Evolutionary conservation across 768 basidiomycete genomes (phyloP).

Genomic region (Xerocomus potaroensis): DNA sequence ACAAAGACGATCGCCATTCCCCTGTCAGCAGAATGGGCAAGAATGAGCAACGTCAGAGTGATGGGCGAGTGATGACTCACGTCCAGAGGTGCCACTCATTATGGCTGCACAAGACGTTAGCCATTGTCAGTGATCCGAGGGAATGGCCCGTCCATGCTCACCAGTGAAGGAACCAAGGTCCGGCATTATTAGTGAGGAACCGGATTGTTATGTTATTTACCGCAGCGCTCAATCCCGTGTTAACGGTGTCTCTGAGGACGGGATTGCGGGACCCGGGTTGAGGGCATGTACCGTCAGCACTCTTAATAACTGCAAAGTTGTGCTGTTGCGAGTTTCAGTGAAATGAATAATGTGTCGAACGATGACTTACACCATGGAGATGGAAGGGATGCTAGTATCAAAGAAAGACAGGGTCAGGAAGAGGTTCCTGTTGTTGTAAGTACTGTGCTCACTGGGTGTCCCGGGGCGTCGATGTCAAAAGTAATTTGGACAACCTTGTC

Average conservation of each 20-base stretch:
- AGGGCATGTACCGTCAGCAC: slow-evolving; percentile 33
- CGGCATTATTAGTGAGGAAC: slow-evolving; percentile 51
- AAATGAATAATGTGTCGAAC: not conserved
- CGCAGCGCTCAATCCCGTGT: slow-evolving; percentile 8
- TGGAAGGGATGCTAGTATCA: slow-evolving; percentile 2
- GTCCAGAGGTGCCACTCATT: slow-evolving; percentile 16
- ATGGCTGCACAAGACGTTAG: slow-evolving; percentile 13
- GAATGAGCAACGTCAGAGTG: not conserved
- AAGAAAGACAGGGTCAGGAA: not conserved
- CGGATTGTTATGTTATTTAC: slow-evolving; percentile 32
- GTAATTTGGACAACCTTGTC: slow-evolving; percentile 12
- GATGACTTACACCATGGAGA: slow-evolving; percentile 23
- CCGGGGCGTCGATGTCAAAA: slow-evolving; percentile 12
- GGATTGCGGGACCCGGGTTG: slow-evolving; percentile 38
- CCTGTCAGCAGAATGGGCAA: not conserved
- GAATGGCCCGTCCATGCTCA: not conserved
- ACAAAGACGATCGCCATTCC: slow-evolving; percentile 13
- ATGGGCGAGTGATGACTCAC: slow-evolving; percentile 3
- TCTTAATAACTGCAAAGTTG: slow-evolving; percentile 42
- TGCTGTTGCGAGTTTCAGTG: slow-evolving; percentile 28
- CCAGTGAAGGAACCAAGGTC: slow-evolving; percentile 33
- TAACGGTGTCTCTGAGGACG: slow-evolving; percentile 48
- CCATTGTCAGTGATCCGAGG: not conserved
- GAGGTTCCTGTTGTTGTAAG: slow-evolving; percentile 28
- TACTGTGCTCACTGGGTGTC: slow-evolving; percentile 23